Conservation (phyloP, 768 basidiomycete genomes). For the Hydnum rufescens region DNA sequence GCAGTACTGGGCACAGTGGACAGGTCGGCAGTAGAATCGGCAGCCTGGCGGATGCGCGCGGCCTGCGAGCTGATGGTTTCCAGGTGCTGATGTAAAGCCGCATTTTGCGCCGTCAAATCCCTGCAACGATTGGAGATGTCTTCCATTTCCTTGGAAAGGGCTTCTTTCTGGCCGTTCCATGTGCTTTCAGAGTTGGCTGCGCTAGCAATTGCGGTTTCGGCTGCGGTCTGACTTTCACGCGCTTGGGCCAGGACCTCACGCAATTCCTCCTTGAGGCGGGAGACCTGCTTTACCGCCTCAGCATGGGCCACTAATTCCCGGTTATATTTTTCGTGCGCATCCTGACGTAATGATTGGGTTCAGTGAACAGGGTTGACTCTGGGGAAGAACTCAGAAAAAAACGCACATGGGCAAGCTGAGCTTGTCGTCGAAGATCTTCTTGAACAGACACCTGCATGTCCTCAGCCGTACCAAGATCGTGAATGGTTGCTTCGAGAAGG, state of each 20-base stretch:
- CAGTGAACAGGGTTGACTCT: not conserved
- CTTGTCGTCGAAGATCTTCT: constrained; percentile 38
- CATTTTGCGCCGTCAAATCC: constrained; percentile 58
- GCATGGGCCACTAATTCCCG: constrained; percentile 73
- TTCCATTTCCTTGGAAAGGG: constrained; percentile 55
- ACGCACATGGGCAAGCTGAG: constrained; percentile 47
- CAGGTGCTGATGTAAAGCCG: constrained; percentile 60
- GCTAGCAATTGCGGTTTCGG: constrained; percentile 60
- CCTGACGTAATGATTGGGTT: constrained; percentile 18
- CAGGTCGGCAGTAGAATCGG: constrained; percentile 29
- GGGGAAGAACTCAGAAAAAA: not conserved
- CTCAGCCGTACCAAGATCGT: constrained; percentile 60
- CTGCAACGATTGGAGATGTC: constrained; percentile 55
- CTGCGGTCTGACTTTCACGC: constrained; percentile 37
- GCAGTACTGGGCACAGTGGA: constrained; percentile 21
- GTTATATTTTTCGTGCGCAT: constrained; percentile 64
- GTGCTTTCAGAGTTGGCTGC: constrained; percentile 49
- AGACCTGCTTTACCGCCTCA: constrained; percentile 57
- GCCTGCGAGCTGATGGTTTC: constrained; percentile 72
- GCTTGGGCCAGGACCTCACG: constrained; percentile 29
- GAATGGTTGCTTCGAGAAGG: constrained; percentile 61
- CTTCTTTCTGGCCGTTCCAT: constrained; percentile 62
- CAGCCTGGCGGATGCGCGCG: constrained; percentile 33
- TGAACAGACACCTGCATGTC: constrained; percentile 31
- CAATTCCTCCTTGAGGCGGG: constrained; percentile 44